Conservation (phyloP, 2,329 filamentous ascomycete species). For the Ceratocystis harringtonii region DNA sequence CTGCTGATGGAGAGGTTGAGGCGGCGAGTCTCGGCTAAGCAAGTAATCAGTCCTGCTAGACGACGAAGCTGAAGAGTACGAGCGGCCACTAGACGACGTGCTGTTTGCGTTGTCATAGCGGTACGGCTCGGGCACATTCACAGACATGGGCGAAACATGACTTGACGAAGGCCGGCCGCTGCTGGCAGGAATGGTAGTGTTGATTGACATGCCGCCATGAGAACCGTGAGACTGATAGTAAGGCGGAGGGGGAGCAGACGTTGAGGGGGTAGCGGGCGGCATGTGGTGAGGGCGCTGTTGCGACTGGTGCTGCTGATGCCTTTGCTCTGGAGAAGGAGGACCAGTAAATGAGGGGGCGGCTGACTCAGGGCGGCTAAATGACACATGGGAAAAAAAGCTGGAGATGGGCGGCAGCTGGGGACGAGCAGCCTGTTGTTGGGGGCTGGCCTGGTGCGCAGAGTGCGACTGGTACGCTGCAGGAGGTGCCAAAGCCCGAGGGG, state of each 20-base stretch:
- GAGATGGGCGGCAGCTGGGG: constrained; percentile 2
- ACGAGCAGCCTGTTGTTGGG: background rate
- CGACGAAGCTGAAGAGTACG: background rate
- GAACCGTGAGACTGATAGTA: background rate
- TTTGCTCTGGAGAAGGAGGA: background rate
- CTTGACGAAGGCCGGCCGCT: background rate
- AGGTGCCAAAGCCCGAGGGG: background rate
- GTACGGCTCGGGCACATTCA: background rate
- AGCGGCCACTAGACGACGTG: background rate
- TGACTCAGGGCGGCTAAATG: background rate
- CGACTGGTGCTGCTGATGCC: background rate
- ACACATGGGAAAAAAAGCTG: background rate
- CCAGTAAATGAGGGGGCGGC: background rate
- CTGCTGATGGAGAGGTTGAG: background rate
- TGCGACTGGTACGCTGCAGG: background rate
- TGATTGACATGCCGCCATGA: background rate
- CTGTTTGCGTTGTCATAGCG: background rate
- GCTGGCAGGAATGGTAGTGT: background rate
- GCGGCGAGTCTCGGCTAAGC: background rate
- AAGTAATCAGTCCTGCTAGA: background rate
- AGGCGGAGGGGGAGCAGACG: background rate
- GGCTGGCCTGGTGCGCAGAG: background rate
- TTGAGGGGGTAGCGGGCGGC: background rate
- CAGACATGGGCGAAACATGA: constrained; percentile 4
- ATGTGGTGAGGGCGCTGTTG: background rate